Evolutionary conservation across 139 green algal genomes (phyloP).

Genomic region (Nannochloris sp.): DNA sequence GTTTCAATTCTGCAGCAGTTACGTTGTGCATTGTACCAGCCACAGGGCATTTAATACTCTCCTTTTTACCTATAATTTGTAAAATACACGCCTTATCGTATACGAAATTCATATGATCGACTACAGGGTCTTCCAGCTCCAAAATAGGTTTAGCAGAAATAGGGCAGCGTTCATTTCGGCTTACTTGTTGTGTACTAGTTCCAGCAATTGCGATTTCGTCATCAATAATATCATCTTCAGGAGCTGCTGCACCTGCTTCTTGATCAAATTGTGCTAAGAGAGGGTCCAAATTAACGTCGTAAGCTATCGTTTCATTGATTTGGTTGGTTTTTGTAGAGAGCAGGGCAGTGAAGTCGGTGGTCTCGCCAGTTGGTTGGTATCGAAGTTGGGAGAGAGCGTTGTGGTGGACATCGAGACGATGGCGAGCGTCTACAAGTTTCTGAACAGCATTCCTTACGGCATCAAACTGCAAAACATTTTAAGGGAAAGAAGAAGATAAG

Average conservation of each 20-base stretch:
- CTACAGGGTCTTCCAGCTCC: slow-evolving; percentile 4
- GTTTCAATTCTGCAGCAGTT: not conserved
- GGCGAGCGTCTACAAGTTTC: not conserved
- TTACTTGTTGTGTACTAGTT: not conserved
- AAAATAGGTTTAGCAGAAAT: slow-evolving; percentile 7
- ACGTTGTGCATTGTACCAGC: slow-evolving; percentile 1
- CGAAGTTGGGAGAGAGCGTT: not conserved
- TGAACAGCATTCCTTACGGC: not conserved
- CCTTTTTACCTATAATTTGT: not conserved
- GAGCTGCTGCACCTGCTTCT: not conserved
- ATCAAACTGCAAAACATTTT: too few species aligned
- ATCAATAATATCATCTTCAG: slow-evolving; percentile 8
- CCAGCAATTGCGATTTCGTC: slow-evolving; percentile 23
- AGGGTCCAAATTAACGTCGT: not conserved
- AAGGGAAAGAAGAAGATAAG: not conserved
- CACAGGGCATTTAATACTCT: not conserved
- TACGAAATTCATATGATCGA: not conserved
- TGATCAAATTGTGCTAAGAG: not conserved
- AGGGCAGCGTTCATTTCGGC: slow-evolving; percentile 19
- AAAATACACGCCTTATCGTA: slow-evolving; percentile 1
- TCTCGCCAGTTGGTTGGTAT: not conserved
- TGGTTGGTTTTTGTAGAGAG: not conserved
- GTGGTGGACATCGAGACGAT: not conserved
- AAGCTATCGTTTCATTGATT: not conserved
- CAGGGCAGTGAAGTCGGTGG: not conserved